Evolutionary conservation across 805 yeast genomes (phyloP), one percentile per base, ranked within the genome.

Genomic region (Wickerhamiella dianesei): DNA sequence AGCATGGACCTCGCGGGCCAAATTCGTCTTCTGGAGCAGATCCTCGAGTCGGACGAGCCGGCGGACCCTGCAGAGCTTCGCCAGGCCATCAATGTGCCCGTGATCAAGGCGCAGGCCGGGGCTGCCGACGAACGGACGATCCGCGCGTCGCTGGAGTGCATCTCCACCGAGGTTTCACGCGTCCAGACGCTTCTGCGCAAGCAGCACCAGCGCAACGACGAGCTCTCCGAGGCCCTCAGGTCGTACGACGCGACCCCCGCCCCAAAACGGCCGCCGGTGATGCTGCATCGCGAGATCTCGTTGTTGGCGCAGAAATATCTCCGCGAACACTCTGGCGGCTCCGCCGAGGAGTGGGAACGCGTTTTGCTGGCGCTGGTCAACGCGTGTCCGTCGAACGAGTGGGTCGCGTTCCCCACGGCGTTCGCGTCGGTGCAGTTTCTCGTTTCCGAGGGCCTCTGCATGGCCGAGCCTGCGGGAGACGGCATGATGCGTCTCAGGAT

Each of bases 361-460:
- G 41, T 52, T 4, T 35, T 52, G 16, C 21, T 41, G 36, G 36
- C 46, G 13, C 46, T 52, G 36, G 25, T 48, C 2, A 45, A 39
- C 41, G 47, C 48, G 3, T 25, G 47, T 8, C 17, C 41, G 18
- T 41, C 43, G 13, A 43, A 42, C n/a, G 49, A 49, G 49, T 47
- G 48, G 41, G 19, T 52, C 20, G 40, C 45, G 4, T 51, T 48
- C 32, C 53, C 54, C 9, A 37, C 37, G 17, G 19, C 47, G 20
- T 13, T 41, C 21, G 25, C 36, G 17, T 44, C 47, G 8, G 51
- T 51, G 16, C 41, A 48, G 44, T 53, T 16, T 36, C 43, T 53
- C 9, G 29, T 45, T 3, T 44, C 46, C 8, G 49, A 49, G 35
- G 44, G 47, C 35, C 43, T 53, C 8, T 41, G 53, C 9, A 40